Percentiles rank a stretch among this genome's conserved stretches.
These are phyloP conservation scores for Cotoneaster glaucophyllus DNA, from an alignment of 306 rosid species.

Conservation along the genomic window DNA sequence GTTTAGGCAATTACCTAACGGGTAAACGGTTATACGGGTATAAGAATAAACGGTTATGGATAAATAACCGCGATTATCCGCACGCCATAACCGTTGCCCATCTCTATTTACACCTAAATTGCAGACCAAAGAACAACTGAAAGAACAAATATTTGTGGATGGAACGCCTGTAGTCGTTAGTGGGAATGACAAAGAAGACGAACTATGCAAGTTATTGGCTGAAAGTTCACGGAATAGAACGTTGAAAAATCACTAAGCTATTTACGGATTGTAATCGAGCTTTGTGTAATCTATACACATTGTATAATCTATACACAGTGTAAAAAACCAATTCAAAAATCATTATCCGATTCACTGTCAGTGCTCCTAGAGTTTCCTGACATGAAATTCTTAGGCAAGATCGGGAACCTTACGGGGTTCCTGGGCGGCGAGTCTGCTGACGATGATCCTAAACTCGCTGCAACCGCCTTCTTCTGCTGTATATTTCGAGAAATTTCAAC, in stretches of 20 bases:
- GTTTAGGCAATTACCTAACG: too few relatives aligned
- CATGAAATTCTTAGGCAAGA: conserved; percentile 41
- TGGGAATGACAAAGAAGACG: not conserved
- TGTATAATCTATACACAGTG: not conserved
- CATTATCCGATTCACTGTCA: conserved; percentile 32
- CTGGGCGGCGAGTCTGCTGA: conserved; percentile 20
- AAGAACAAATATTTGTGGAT: not conserved
- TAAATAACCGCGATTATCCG: too few relatives aligned
- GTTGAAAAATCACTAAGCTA: conserved; percentile 1
- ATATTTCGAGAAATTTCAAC: conserved; percentile 61
- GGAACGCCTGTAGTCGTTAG: not conserved
- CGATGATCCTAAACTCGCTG: conserved; percentile 21
- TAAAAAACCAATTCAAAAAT: conserved; percentile 9
- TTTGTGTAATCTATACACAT: conserved; percentile 1
- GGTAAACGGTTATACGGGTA: too few relatives aligned
- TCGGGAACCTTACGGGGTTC: conserved; percentile 29
- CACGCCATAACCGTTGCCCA: too few relatives aligned
- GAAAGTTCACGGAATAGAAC: too few relatives aligned
- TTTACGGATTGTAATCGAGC: not conserved
- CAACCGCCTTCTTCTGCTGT: conserved; percentile 49
- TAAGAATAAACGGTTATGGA: too few relatives aligned
- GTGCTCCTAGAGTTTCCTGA: conserved; percentile 32
- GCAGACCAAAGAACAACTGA: not conserved
- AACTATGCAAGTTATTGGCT: too few relatives aligned
- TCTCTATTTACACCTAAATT: not conserved